A percentile compares a stretch with the other conserved stretches of the same genome.
These are phyloP conservation scores for Stagonosporopsis tanaceti DNA, from an alignment of 2,329 filamentous ascomycete genomes.

Conservation along the genomic window DNA sequence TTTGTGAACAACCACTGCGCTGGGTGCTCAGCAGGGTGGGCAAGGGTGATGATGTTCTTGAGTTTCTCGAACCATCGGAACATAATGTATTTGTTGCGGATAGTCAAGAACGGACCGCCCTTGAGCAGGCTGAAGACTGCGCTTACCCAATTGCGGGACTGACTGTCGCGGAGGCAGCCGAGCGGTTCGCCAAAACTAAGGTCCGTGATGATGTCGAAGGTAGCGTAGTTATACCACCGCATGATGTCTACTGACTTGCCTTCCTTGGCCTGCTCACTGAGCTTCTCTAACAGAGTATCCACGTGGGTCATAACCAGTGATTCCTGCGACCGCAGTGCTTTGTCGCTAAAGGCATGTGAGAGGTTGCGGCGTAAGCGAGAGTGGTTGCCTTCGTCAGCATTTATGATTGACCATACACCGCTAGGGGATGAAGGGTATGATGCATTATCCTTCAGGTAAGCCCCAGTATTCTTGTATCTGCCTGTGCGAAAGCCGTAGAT, in stretches of 20 bases:
- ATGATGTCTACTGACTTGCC: constrained; percentile 22
- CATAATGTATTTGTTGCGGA: no score
- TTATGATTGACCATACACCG: no score
- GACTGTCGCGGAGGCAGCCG: no score
- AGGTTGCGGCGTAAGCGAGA: neutral
- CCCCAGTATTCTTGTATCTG: neutral
- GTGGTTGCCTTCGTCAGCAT: neutral
- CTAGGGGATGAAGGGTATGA: no score
- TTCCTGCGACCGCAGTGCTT: neutral
- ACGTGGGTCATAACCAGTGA: neutral
- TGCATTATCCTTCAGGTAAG: no score
- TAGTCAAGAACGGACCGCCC: no score
- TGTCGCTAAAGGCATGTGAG: neutral
- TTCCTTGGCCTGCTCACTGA: neutral
- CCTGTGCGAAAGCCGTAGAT: neutral
- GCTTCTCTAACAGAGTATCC: neutral
- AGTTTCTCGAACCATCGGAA: no score
- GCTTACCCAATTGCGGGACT: no score
- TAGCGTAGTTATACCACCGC: constrained; percentile 30
- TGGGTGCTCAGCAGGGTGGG: no score
- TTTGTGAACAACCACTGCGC: no score
- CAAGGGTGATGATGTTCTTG: no score
- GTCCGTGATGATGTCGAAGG: constrained; percentile 40
- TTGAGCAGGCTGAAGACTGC: no score
- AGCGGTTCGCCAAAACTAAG: constrained; percentile 41